These are phyloP conservation scores for Cystoderma amianthinum DNA, from an alignment of 768 basidiomycete species.

Conservation along the genomic window DNA sequence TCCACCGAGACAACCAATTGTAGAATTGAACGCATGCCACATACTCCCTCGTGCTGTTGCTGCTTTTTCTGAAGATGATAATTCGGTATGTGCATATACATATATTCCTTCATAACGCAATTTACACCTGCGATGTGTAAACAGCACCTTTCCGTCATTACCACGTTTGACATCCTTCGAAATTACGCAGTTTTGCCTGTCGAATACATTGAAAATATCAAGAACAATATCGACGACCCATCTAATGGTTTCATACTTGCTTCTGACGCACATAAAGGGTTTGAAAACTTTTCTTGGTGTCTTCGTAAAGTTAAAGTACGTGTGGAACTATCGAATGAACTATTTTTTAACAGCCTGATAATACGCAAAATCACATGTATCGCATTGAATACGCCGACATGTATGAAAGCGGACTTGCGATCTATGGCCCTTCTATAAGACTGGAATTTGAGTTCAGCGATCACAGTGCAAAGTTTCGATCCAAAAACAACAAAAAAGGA, in stretches of 20 bases:
- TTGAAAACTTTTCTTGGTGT: background rate
- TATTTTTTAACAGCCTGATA: too few species aligned
- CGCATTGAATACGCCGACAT: too few species aligned
- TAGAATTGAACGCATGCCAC: background rate
- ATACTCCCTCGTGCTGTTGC: background rate
- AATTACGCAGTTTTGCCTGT: background rate
- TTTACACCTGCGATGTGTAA: background rate
- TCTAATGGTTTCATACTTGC: background rate
- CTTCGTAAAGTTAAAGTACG: too few species aligned
- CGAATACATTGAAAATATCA: background rate
- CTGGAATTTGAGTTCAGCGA: background rate
- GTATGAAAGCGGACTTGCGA: background rate
- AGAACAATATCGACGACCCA: background rate
- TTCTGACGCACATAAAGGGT: background rate
- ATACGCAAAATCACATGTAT: too few species aligned
- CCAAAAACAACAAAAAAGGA: background rate
- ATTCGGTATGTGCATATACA: background rate
- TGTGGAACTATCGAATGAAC: too few species aligned
- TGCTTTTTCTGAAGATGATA: background rate
- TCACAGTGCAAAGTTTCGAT: background rate
- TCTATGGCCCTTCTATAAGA: background rate
- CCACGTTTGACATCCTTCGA: background rate
- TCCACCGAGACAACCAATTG: background rate
- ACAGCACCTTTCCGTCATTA: background rate
- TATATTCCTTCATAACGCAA: background rate